These are phyloP conservation scores for Podospora anserina DNA, from an alignment of 495 filamentous ascomycete genomes.

Conservation along the genomic window DNA sequence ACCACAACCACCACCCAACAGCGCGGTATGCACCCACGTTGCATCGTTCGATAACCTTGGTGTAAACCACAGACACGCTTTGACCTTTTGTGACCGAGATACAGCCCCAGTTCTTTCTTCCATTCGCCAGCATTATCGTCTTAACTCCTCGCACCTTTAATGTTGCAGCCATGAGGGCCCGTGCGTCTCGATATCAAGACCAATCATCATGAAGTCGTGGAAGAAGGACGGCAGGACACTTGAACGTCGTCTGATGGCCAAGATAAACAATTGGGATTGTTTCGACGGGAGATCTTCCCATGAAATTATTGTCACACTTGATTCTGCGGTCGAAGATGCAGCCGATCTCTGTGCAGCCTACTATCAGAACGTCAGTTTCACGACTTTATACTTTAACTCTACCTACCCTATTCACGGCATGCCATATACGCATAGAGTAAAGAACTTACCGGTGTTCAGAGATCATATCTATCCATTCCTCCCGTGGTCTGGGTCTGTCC, in stretches of 20 bases:
- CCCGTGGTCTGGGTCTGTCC: neutral
- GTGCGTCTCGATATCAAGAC: neutral
- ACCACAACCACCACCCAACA: neutral
- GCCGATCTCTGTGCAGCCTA: neutral
- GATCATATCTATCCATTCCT: neutral
- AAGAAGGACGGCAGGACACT: neutral
- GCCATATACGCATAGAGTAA: too few relatives aligned
- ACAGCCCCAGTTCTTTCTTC: neutral
- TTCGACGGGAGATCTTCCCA: neutral
- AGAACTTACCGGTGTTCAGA: too few relatives aligned
- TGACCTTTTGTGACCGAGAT: neutral
- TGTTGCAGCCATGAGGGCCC: neutral
- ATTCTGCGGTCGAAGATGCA: neutral
- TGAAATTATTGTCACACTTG: neutral
- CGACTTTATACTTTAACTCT: neutral
- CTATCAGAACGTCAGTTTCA: neutral
- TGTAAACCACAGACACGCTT: neutral
- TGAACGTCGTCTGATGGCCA: neutral
- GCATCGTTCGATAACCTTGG: neutral
- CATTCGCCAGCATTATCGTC: neutral
- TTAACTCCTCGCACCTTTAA: neutral
- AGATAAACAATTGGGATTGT: neutral
- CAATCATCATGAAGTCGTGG: neutral
- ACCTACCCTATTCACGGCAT: too few relatives aligned
- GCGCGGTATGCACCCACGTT: neutral